Conservation (phyloP, 176 grass and related monocot species). For the Triticum dicoccoides region DNA sequence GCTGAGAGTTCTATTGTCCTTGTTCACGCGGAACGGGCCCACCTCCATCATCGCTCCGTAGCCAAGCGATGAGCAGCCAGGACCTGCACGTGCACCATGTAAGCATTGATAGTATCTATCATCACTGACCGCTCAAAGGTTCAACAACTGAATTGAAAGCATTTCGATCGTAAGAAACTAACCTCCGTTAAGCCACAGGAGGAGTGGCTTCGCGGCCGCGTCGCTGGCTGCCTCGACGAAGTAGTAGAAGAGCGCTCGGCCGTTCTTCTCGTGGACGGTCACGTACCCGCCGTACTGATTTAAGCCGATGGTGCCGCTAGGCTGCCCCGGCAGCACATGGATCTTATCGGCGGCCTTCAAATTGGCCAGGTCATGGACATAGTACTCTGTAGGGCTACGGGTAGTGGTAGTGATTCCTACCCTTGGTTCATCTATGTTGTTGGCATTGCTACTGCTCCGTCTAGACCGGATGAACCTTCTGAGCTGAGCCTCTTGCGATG, state of each 20-base stretch:
- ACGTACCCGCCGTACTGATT: conserved; percentile 46
- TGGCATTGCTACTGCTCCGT: not conserved
- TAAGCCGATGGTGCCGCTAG: not conserved
- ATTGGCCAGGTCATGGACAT: not conserved
- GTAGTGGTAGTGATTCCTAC: not conserved
- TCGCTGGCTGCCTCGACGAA: conserved; percentile 21
- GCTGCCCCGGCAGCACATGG: conserved; percentile 27
- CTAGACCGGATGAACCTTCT: conserved; percentile 1
- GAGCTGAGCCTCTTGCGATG: not conserved
- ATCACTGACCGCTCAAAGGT: not conserved
- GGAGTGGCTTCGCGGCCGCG: conserved; percentile 17
- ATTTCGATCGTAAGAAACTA: not conserved
- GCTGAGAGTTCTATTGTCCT: conserved; percentile 22
- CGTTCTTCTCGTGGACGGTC: conserved; percentile 26
- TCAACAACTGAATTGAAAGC: not conserved
- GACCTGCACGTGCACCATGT: conserved; percentile 23
- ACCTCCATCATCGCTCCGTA: conserved; percentile 44
- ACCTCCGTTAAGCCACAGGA: conserved; percentile 60
- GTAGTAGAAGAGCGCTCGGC: conserved; percentile 48
- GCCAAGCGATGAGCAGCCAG: conserved; percentile 46
- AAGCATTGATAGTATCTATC: not conserved
- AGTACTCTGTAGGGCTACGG: not conserved
- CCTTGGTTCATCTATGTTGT: not conserved
- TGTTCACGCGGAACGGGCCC: conserved; percentile 39
- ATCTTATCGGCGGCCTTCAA: conserved; percentile 33